Evolutionary conservation across 2,329 filamentous ascomycete species (phyloP).

Genomic region (Aspergillus clavatus): DNA sequence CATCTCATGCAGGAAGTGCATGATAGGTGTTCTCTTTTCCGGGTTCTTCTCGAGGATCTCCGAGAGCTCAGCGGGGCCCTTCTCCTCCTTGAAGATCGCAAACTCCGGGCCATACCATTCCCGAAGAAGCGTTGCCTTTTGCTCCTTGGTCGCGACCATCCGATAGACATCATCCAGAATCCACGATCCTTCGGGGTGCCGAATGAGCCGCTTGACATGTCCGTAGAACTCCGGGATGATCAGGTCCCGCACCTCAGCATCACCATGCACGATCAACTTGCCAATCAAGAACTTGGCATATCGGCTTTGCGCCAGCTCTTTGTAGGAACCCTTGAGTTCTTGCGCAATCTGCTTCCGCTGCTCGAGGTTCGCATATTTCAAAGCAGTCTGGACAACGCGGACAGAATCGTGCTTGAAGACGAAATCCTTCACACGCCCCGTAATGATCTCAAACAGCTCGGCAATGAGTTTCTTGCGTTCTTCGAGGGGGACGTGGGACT

Average conservation of each 20-base stretch:
- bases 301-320: slow-evolving; percentile 81
- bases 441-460: slow-evolving; percentile 88
- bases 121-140: slow-evolving; percentile 77
- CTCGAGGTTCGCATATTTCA: slow-evolving; percentile 86
- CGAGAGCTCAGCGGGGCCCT: slow-evolving; percentile 62
- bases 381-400: slow-evolving; percentile 90
- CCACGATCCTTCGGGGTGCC: slow-evolving; percentile 94
- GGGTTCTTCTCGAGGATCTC: slow-evolving; percentile 70
- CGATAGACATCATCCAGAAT: slow-evolving; percentile 97
- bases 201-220: slow-evolving; percentile 85
- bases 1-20: slow-evolving; percentile 77
- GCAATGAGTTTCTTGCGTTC: slow-evolving; percentile 82
- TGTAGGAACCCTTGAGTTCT: slow-evolving; percentile 81
- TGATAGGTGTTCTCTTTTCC: slow-evolving; percentile 80
- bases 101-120: slow-evolving; percentile 98
- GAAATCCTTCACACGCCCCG: slow-evolving; percentile 86
- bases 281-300: slow-evolving; percentile 98
- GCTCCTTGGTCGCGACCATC: slow-evolving; percentile 74
- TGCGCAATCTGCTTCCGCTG: slow-evolving; percentile 81
- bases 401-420: slow-evolving; percentile 98
- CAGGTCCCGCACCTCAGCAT: slow-evolving; percentile 77
- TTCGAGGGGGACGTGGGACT: slow-evolving; percentile 86
- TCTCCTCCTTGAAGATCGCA: slow-evolving; percentile 64
- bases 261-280: slow-evolving; percentile 90
- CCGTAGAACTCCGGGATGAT: slow-evolving; percentile 95